Evolutionary conservation across 306 rosid genomes (phyloP).

Genomic region (Rubus idaeus): DNA sequence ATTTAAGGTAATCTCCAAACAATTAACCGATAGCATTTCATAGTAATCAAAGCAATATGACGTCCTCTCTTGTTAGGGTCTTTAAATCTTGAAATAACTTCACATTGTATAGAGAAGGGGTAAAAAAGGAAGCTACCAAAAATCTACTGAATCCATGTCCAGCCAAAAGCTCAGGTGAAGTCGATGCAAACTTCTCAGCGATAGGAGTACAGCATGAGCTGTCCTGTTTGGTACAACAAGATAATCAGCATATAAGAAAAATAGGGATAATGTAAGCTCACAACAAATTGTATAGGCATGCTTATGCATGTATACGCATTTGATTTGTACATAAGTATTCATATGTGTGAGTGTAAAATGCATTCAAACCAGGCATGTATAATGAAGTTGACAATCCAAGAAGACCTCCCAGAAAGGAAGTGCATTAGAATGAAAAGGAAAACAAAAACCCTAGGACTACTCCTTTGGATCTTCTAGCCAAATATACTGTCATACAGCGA

Average conservation of each 20-base stretch:
- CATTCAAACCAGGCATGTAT: not conserved
- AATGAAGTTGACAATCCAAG: too few relatives aligned
- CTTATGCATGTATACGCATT: not conserved
- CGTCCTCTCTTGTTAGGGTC: not conserved
- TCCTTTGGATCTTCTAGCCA: too few relatives aligned
- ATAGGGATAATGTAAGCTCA: not conserved
- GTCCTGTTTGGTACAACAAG: slow-evolving; percentile 44
- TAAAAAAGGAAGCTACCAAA: slow-evolving; percentile 46
- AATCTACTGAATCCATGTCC: slow-evolving; percentile 72
- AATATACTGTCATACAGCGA: too few relatives aligned
- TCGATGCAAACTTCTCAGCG: slow-evolving; percentile 58
- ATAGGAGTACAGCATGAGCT: slow-evolving; percentile 66
- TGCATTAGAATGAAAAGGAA: too few relatives aligned
- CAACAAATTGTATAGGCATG: not conserved
- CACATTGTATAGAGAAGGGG: not conserved
- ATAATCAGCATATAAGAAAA: slow-evolving; percentile 7
- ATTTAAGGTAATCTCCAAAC: not conserved
- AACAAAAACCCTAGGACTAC: too few relatives aligned
- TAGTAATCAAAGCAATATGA: not conserved
- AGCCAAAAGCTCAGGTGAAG: slow-evolving; percentile 65
- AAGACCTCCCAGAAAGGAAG: too few relatives aligned
- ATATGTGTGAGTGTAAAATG: not conserved
- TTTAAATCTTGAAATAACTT: not conserved
- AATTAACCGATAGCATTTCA: not conserved
- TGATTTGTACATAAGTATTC: not conserved